Evolutionary conservation across 108 stramenopile genomes (phyloP), one percentile per base, ranked within the genome.

Genomic region (Stephanodiscus triporus): DNA sequence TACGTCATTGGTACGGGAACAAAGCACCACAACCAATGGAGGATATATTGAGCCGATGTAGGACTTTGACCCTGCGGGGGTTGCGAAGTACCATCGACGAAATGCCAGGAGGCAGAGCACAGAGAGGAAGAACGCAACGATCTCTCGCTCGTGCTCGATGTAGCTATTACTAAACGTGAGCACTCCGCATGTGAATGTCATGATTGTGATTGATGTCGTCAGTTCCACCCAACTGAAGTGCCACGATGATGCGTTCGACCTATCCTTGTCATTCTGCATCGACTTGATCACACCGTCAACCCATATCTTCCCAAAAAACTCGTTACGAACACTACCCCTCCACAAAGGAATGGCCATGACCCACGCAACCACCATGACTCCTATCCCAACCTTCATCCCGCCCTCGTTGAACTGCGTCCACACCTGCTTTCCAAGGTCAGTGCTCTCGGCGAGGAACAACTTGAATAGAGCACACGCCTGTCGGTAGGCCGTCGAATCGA

Each of bases 101-200:
- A 68, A 62, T 30, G 72, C 57, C 4, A 76, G 20, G n/a, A 91
- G 38, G 22, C 86, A 90, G 6, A 91, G 63, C 13, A 87, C 71
- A 4, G 84, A 63, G 11, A 95, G 62, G 61, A 79, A 83, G 68
- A 85, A 95, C 75, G 85, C 83, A 10, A 88, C 78, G 49, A 90
- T 86, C 11, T 69, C 59, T 62, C 87, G 70, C 73, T 92, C 94
- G 22, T 66, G 48, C 6, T 78, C 73, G 60, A 94, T 94, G 68
- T 94, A 94, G 66, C 90, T 91, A 77, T 91, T 91, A 50, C 86
- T 84, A 66, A 91, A 89, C 6, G 92, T 89, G 32, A 95, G 82
- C 38, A 89, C 36, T n/a, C 77, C 88, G 68, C 87, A 82, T 9
- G 83, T 81, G 42, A 91, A 92, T 13, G 86, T 58, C 47, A 91